Conservation (phyloP, 768 basidiomycete species). For the Termitomyces sp. region DNA sequence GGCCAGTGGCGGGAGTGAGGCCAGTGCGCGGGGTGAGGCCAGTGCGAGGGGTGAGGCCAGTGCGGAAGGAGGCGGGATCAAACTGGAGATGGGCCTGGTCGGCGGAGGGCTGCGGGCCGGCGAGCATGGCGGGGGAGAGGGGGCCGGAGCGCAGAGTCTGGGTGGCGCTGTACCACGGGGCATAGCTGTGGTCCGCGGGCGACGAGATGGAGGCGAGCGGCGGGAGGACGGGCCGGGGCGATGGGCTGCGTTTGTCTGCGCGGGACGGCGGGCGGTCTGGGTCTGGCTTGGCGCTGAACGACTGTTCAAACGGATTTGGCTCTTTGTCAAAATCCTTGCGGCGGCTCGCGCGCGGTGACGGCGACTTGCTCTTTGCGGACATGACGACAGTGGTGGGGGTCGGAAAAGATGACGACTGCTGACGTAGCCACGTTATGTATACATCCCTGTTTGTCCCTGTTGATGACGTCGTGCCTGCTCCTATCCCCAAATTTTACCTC, state of each 20-base stretch:
- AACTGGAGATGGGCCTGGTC: conserved; percentile 21
- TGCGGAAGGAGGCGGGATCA: conserved; percentile 9
- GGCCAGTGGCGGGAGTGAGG: conserved; percentile 67
- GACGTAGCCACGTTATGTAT: conserved; percentile 42
- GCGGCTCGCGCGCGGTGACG: conserved; percentile 26
- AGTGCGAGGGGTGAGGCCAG: conserved; percentile 37
- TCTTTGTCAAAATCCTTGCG: conserved; percentile 72
- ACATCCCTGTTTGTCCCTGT: conserved; percentile 29
- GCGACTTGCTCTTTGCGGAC: conserved; percentile 34
- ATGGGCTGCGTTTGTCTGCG: conserved; percentile 29
- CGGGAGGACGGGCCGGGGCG: conserved; percentile 69
- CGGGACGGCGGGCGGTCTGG: conserved; percentile 26
- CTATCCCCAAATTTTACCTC: not conserved
- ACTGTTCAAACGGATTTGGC: conserved; percentile 93
- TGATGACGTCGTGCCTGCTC: conserved; percentile 15
- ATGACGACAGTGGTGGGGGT: conserved; percentile 23
- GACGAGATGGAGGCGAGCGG: conserved; percentile 77
- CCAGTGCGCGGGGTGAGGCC: conserved; percentile 86
- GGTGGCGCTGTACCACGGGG: conserved; percentile 50
- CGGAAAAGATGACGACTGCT: conserved; percentile 43
- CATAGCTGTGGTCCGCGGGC: conserved; percentile 56
- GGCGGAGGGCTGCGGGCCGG: conserved; percentile 64
- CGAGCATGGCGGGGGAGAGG: conserved; percentile 93
- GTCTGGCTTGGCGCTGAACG: conserved; percentile 56
- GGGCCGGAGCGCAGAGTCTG: conserved; percentile 87